Percentiles rank a stretch among this genome's conserved stretches.
These are phyloP conservation scores for Fomitopsis serialis DNA, from an alignment of 768 basidiomycete species.

Conservation along the genomic window DNA sequence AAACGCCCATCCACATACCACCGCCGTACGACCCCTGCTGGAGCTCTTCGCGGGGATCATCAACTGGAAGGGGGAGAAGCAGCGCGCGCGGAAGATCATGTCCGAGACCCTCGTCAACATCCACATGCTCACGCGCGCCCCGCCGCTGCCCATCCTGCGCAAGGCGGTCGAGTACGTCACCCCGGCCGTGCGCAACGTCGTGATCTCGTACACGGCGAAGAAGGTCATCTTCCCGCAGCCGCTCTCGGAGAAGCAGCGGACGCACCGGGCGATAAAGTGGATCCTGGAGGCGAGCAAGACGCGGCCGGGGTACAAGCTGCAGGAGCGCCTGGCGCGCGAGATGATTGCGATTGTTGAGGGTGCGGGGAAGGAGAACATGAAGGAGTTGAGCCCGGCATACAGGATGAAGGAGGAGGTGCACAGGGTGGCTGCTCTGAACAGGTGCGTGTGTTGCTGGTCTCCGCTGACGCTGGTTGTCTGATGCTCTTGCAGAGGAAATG, in stretches of 20 bases:
- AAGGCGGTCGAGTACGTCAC: slow-evolving; percentile 63
- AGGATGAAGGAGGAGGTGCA: slow-evolving; percentile 60
- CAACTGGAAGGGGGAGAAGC: slow-evolving; percentile 52
- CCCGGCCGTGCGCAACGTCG: slow-evolving; percentile 62
- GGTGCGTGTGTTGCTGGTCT: slow-evolving; percentile 50
- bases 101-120: slow-evolving; percentile 66
- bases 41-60: slow-evolving; percentile 58
- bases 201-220: slow-evolving; percentile 54
- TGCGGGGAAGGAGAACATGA: slow-evolving; percentile 31
- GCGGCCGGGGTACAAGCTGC: slow-evolving; percentile 49
- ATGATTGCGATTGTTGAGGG: slow-evolving; percentile 67
- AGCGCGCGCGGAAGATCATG: slow-evolving; percentile 71
- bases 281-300: slow-evolving; percentile 60
- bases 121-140: slow-evolving; percentile 66
- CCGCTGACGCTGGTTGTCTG: not conserved
- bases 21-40: slow-evolving; percentile 70
- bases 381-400: slow-evolving; percentile 31
- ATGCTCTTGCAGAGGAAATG: not conserved
- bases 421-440: slow-evolving; percentile 67
- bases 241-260: slow-evolving; percentile 76
- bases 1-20: slow-evolving; percentile 45
- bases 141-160: slow-evolving; percentile 77
- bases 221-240: slow-evolving; percentile 61
- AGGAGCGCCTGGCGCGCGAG: slow-evolving; percentile 75
- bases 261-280: slow-evolving; percentile 63